Percentiles rank a stretch among this genome's conserved stretches.
Conservation (phyloP, 139 green algal genomes). For the Chlorella sp. region DNA sequence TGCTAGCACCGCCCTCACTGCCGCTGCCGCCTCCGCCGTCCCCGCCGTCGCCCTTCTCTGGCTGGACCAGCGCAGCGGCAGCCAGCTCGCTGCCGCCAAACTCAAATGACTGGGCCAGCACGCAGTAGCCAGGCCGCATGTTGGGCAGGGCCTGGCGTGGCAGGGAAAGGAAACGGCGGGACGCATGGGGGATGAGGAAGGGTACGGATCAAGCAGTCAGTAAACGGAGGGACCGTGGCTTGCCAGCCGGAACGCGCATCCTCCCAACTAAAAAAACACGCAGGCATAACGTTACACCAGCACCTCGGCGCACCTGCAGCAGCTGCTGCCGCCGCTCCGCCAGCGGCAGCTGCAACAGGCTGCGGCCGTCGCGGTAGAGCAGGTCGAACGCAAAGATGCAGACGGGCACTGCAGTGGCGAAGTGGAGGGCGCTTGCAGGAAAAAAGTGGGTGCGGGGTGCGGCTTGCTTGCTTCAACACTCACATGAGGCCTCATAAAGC, state of each 20-base stretch:
- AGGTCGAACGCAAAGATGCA: conserved; percentile 93
- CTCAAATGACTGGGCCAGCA: conserved; percentile 62
- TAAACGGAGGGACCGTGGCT: no score
- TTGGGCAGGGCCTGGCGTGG: conserved; percentile 39
- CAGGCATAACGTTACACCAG: no score
- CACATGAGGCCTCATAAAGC: neutral
- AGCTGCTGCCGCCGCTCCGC: conserved; percentile 53
- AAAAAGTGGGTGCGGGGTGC: neutral
- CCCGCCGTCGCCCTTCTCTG: no score
- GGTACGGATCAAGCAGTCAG: no score
- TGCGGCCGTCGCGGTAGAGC: conserved; percentile 67
- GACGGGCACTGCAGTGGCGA: conserved; percentile 56
- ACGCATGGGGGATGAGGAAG: no score
- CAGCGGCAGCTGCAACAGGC: conserved; percentile 67
- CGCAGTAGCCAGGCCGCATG: conserved; percentile 64
- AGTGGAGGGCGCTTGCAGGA: neutral
- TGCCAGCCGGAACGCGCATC: no score
- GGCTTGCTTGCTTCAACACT: no score
- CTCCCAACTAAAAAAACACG: no score
- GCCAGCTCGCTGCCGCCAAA: conserved; percentile 30
- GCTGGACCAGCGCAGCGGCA: neutral
- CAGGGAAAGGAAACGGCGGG: no score
- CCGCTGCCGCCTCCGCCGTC: neutral
- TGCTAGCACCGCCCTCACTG: neutral
- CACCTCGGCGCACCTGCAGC: neutral